Conservation (phyloP, 2,329 filamentous ascomycete species). For the Rutstroemia sp. region DNA sequence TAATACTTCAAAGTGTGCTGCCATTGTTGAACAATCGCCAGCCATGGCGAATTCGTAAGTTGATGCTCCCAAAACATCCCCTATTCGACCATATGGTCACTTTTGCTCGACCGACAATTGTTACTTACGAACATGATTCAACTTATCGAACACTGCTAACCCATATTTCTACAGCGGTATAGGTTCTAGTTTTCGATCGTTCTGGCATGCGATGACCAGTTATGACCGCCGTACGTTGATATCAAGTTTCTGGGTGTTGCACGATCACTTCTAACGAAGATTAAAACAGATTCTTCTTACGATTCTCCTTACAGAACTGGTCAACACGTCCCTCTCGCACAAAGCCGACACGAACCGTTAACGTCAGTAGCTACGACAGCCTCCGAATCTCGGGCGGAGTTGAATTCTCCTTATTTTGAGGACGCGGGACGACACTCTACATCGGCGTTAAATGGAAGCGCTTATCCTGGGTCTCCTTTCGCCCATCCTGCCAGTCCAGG, state of each 20-base stretch:
- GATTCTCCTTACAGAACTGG: slow-evolving; percentile 91
- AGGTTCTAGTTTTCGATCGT: slow-evolving; percentile 69
- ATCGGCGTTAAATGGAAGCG: slow-evolving; percentile 43
- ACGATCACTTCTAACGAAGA: neutral
- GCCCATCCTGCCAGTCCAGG: slow-evolving; percentile 44
- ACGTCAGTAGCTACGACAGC: slow-evolving; percentile 82
- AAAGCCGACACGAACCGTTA: slow-evolving; percentile 73
- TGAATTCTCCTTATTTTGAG: slow-evolving; percentile 71
- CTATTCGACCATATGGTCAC: slow-evolving; percentile 1
- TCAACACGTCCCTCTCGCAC: slow-evolving; percentile 79
- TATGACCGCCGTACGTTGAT: slow-evolving; percentile 55
- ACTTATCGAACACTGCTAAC: neutral
- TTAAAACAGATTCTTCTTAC: slow-evolving; percentile 69
- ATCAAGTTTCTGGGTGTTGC: neutral
- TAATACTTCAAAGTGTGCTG: neutral
- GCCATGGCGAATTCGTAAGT: slow-evolving; percentile 7
- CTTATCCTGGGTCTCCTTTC: slow-evolving; percentile 41
- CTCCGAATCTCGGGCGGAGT: slow-evolving; percentile 78
- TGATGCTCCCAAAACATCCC: neutral
- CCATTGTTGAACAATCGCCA: slow-evolving; percentile 1
- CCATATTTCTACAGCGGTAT: slow-evolving; percentile 35
- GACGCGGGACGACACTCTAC: slow-evolving; percentile 52
- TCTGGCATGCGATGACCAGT: slow-evolving; percentile 84
- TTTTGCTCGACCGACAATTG: neutral
- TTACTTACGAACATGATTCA: neutral